phyloP scores from a whole-genome alignment of 2,329 filamentous ascomycete genomes.

The Ophiostoma australiae region DNA sequence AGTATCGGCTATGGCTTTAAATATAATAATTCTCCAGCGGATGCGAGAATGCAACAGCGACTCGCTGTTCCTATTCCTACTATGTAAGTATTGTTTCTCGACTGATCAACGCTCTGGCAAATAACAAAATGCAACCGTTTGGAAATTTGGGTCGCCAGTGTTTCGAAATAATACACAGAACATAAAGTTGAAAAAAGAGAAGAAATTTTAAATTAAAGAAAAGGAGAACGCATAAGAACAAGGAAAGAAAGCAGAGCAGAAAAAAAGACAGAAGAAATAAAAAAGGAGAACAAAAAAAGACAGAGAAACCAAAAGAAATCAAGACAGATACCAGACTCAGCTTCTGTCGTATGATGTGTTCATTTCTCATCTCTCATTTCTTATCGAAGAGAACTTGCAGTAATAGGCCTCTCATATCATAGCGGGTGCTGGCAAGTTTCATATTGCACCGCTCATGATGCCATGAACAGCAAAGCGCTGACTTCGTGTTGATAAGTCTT shows the following conservation, averaged over 20 bases:
- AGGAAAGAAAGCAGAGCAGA: not conserved
- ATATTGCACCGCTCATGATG: not conserved
- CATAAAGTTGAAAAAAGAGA: not conserved
- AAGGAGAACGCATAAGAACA: not conserved
- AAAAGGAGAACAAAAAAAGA: not conserved
- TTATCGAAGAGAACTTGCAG: not conserved
- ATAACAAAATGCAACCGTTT: not conserved
- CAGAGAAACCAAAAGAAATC: not conserved
- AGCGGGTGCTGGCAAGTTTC: not conserved
- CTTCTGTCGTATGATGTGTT: not conserved
- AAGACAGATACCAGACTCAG: not conserved
- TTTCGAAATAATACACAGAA: not conserved
- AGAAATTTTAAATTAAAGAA: slow-evolving; percentile 2
- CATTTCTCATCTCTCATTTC: not conserved
- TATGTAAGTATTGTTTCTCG: not conserved
- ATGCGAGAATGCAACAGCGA: slow-evolving; percentile 12
- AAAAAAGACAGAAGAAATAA: not conserved
- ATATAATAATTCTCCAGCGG: not conserved
- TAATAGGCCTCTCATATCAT: not conserved
- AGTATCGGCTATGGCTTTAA: not conserved
- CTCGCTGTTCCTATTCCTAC: not conserved
- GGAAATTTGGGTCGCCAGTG: not conserved
- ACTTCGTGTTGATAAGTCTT: not conserved
- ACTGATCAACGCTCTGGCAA: not conserved
- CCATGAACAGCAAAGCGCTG: slow-evolving; percentile 1